Evolutionary conservation across 176 grass and related monocot species (phyloP).

Genomic region (Hsuehochloa calcarea): DNA sequence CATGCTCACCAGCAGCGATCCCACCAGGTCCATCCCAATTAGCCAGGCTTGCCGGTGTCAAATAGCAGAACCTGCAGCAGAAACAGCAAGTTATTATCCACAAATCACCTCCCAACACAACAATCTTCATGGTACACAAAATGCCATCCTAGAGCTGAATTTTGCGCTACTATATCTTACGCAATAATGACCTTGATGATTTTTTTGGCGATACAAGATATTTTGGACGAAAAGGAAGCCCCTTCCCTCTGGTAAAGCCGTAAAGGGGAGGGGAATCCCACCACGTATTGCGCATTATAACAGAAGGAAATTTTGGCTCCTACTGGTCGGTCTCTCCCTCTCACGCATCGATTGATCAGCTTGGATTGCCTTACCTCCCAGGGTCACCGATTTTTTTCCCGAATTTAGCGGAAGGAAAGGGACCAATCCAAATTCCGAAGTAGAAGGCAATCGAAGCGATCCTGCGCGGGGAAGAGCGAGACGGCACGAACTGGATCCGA

Average conservation of each 20-base stretch:
- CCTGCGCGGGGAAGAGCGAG: neutral
- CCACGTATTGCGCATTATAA: neutral
- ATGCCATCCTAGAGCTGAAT: conserved; percentile 4
- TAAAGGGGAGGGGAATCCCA: neutral
- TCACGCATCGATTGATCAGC: no score
- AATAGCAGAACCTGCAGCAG: conserved; percentile 28
- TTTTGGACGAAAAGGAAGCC: neutral
- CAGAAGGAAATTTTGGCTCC: neutral
- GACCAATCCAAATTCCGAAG: neutral
- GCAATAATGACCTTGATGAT: neutral
- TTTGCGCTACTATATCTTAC: neutral
- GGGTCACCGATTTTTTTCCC: neutral
- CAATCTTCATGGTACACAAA: neutral
- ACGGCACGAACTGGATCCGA: neutral
- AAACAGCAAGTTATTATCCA: conserved; percentile 5
- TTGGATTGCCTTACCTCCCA: neutral
- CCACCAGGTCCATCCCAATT: conserved; percentile 54
- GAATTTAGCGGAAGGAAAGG: neutral
- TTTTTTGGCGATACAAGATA: neutral
- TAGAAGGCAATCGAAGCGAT: neutral
- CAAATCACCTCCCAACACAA: neutral
- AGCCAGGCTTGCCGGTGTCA: conserved; percentile 7
- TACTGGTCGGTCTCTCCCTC: neutral
- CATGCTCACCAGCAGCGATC: conserved; percentile 52
- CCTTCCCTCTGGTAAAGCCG: no score